Base-by-base conservation (phyloP, 371 early-diverging fungal species). In the Apophysomyces trapeziformis region DNA sequence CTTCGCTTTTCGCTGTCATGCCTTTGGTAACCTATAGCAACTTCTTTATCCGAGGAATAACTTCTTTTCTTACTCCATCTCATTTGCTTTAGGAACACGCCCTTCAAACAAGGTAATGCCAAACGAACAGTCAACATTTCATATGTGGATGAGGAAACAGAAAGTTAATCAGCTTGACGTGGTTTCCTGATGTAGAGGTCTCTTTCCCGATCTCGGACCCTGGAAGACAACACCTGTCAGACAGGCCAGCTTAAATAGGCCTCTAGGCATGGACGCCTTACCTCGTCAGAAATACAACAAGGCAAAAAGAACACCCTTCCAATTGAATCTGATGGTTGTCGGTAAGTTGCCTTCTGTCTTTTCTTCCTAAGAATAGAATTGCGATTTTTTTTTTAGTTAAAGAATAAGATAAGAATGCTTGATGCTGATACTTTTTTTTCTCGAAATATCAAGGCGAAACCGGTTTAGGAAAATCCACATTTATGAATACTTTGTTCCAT, bases 381-480 rank as follows among this genome's bases (percentile, higher is more conserved):
- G 18, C 9, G 21, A 43, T 64, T 54, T 65, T 7, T 60, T 21
- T 8, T 47, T 56, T 50, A 8, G 16, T 38, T 72, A 93, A 26
- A 26, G 32, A 26, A 26, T 26, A 26, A 26, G 1, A 26, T 26
- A 2, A 26, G 32, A 26, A 2, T 26, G 32, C 32, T 26, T 26
- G 32, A 26, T 26, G 32, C 32, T 26, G 32, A 26, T 2, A 26
- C 32, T 26, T 26, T 2, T 26, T 26, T 26, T 26, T 26, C 1
- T 21, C 2, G 32, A 26, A 26, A 26, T 26, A 26, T 26, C 32
- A 26, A 26, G 93, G 93, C 32, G 85, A 91, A 63, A 85, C 90
- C 68, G 99, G 96, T 41, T 78, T 95, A 45, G 99, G 99, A 56
- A 94, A 97, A 79, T 89, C 95, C 13, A 97, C 99, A 5, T 94